phyloP scores from a whole-genome alignment of 2,329 filamentous ascomycete genomes.

The Chaetomium globosum region DNA sequence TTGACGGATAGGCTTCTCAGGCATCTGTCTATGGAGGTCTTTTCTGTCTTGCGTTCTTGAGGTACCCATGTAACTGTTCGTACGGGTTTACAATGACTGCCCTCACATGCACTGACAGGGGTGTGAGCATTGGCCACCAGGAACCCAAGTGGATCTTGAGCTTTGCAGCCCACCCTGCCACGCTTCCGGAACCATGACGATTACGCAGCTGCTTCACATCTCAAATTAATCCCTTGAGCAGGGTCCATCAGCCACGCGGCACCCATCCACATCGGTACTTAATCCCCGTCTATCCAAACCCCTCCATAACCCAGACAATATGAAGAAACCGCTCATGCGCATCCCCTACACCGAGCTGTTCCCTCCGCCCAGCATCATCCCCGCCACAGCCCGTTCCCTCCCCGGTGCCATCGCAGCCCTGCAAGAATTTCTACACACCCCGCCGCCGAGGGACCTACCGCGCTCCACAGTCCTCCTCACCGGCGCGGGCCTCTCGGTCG shows the following conservation, averaged over 20 bases:
- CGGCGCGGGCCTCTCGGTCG: slow-evolving; percentile 90
- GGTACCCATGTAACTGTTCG: too few species aligned
- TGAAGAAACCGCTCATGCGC: slow-evolving; percentile 65
- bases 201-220: not conserved
- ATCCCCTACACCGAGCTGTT: slow-evolving; percentile 89
- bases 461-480: slow-evolving; percentile 59
- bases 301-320: not conserved
- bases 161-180: not conserved
- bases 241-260: not conserved
- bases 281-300: not conserved
- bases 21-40: too few species aligned
- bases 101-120: not conserved
- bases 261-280: not conserved
- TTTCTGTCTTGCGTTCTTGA: too few species aligned
- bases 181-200: slow-evolving; percentile 5
- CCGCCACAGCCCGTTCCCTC: slow-evolving; percentile 68
- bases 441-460: slow-evolving; percentile 53
- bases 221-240: not conserved
- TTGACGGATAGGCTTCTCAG: too few species aligned
- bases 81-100: too few species aligned
- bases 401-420: slow-evolving; percentile 77
- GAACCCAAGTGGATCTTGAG: not conserved
- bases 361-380: slow-evolving; percentile 73
- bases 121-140: slow-evolving; percentile 14
- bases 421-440: slow-evolving; percentile 70